These are phyloP conservation scores for Crepidotus sp. DNA, from an alignment of 1,284 basidiomycete species.

Conservation along the genomic window DNA sequence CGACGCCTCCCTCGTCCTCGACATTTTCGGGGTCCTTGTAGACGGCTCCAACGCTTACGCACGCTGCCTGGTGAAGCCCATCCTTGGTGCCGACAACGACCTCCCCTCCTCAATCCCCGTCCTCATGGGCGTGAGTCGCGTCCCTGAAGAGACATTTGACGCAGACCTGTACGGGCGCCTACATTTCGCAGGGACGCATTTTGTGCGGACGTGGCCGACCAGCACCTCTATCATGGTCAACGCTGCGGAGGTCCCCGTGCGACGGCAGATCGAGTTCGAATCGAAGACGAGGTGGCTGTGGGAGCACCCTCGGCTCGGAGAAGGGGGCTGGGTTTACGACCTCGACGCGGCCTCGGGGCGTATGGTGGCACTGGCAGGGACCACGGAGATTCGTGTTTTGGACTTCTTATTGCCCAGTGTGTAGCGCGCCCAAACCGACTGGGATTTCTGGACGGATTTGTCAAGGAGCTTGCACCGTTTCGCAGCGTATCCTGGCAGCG, in stretches of 20 bases:
- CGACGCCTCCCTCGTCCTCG: constrained; percentile 4
- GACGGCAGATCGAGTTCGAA: constrained; percentile 9
- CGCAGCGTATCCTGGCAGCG: too few relatives aligned
- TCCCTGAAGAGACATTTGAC: constrained; percentile 1
- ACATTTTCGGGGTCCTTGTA: constrained; percentile 4
- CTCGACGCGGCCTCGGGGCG: constrained; percentile 5
- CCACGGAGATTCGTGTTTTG: constrained; percentile 2
- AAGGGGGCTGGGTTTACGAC: background rate
- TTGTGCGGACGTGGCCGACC: constrained; percentile 9
- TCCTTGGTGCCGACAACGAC: constrained; percentile 1
- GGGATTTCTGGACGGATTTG: too few relatives aligned
- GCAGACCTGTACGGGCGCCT: constrained; percentile 2
- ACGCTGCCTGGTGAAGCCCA: constrained; percentile 1
- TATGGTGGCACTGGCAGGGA: background rate
- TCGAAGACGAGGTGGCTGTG: constrained; percentile 6
- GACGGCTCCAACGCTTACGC: constrained; percentile 5
- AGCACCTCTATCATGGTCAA: constrained; percentile 4
- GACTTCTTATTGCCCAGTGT: constrained; percentile 7
- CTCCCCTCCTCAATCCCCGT: constrained; percentile 6
- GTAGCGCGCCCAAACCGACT: background rate
- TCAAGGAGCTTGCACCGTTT: too few relatives aligned
- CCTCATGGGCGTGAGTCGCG: constrained; percentile 7
- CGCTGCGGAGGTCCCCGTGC: background rate
- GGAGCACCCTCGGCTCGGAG: background rate
- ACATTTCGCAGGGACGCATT: constrained; percentile 2